Evolutionary conservation across 768 basidiomycete genomes (phyloP).

Genomic region (Pseudohyphozyma bogoriensis): DNA sequence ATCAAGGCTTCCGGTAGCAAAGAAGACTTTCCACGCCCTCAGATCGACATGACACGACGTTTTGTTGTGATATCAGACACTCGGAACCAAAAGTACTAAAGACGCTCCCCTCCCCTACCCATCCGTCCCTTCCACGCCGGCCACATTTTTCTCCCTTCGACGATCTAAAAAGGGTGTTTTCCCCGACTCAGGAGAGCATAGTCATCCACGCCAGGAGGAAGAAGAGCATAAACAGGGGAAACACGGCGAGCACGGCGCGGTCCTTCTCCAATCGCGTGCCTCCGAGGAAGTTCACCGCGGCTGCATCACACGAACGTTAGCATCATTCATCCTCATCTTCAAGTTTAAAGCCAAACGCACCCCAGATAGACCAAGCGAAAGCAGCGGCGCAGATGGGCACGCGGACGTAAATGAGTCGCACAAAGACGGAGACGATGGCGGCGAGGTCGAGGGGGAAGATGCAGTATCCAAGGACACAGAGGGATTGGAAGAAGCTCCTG

Average conservation of each 20-base stretch:
- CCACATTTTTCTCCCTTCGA: no score
- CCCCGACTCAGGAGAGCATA: slow-evolving; percentile 32
- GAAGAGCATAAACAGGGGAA: slow-evolving; percentile 51
- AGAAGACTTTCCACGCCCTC: no score
- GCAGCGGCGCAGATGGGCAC: slow-evolving; percentile 74
- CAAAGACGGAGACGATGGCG: slow-evolving; percentile 73
- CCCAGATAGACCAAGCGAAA: slow-evolving; percentile 97
- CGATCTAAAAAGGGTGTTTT: no score
- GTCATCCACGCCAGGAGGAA: slow-evolving; percentile 33
- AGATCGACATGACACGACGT: no score
- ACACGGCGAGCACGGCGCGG: slow-evolving; percentile 82
- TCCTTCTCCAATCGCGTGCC: slow-evolving; percentile 78
- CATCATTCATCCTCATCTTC: no score
- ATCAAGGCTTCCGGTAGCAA: no score
- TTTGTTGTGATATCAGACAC: no score
- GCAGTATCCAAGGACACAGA: slow-evolving; percentile 91
- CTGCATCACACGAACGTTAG: slow-evolving; percentile 40
- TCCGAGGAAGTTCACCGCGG: slow-evolving; percentile 88
- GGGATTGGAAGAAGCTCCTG: slow-evolving; percentile 71
- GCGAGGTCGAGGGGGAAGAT: slow-evolving; percentile 86
- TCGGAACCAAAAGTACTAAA: no score
- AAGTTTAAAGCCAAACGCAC: slow-evolving; percentile 43
- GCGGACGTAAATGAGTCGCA: slow-evolving; percentile 73
- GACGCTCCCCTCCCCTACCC: no score
- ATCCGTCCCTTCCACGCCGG: no score